Conservation (phyloP, 1,139 yeast genomes). For the Lodderomyces parapsilosis region DNA sequence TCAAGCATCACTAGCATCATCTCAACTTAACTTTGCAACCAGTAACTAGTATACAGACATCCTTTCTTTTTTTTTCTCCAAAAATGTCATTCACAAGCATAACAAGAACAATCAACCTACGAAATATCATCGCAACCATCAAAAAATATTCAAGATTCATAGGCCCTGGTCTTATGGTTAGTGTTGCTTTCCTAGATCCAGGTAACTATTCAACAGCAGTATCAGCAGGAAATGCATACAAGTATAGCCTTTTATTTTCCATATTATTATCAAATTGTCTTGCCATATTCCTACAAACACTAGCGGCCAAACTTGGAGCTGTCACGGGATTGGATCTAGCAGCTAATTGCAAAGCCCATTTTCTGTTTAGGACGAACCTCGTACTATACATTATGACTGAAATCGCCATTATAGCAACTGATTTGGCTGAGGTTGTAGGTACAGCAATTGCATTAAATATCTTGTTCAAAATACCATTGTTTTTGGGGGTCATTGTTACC, state of each 20-base stretch:
- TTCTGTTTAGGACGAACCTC: conserved; percentile 61
- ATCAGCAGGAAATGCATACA: conserved; percentile 86
- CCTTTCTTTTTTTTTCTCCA: too few relatives aligned
- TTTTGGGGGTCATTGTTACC: conserved; percentile 78
- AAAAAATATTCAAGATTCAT: conserved; percentile 64
- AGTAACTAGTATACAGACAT: too few relatives aligned
- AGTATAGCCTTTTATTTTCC: conserved; percentile 78
- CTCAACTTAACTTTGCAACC: too few relatives aligned
- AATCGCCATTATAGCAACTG: conserved; percentile 87
- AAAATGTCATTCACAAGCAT: conserved; percentile 6
- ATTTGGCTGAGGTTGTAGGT: conserved; percentile 91
- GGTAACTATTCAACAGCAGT: conserved; percentile 96
- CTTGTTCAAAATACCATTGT: conserved; percentile 70
- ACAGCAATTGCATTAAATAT: conserved; percentile 89
- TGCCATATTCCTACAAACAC: conserved; percentile 81
- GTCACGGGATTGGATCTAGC: conserved; percentile 92
- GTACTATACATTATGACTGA: conserved; percentile 75
- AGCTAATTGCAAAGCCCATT: conserved; percentile 75
- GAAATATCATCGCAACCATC: conserved; percentile 16
- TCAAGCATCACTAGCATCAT: too few relatives aligned
- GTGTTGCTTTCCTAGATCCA: conserved; percentile 97
- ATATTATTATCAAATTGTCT: conserved; percentile 79
- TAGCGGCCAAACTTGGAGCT: conserved; percentile 83
- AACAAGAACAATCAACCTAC: conserved; percentile 5
- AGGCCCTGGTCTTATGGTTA: conserved; percentile 93